Conservation (phyloP, 1,284 basidiomycete species). For the Veloboletus limbatus region DNA sequence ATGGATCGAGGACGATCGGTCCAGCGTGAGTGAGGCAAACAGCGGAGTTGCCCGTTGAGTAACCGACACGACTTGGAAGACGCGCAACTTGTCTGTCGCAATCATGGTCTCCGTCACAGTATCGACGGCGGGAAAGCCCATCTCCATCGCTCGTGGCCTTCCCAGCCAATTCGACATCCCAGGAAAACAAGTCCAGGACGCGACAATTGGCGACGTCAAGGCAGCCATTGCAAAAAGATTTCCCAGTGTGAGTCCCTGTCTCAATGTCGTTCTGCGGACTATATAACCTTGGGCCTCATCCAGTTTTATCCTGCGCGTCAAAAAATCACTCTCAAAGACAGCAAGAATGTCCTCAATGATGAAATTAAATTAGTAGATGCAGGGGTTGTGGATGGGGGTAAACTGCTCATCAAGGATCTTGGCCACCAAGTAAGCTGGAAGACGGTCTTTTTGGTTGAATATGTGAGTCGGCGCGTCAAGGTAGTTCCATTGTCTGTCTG, state of each 20-base stretch:
- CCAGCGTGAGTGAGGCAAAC: too few species aligned
- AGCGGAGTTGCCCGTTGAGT: too few species aligned
- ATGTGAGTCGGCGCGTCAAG: constrained; percentile 51
- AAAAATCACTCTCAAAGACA: constrained; percentile 63
- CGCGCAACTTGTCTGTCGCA: neutral
- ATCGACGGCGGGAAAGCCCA: constrained; percentile 43
- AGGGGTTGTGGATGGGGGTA: constrained; percentile 54
- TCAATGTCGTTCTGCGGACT: neutral
- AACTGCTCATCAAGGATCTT: constrained; percentile 80
- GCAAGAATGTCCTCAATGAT: constrained; percentile 61
- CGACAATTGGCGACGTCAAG: constrained; percentile 62
- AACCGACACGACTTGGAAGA: neutral
- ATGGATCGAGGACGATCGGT: too few species aligned
- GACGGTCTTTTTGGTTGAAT: constrained; percentile 88
- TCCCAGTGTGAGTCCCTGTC: constrained; percentile 47
- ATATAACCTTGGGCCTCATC: neutral
- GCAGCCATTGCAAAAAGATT: constrained; percentile 51
- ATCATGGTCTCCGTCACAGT: constrained; percentile 62
- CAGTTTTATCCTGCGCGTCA: constrained; percentile 75
- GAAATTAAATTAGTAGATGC: constrained; percentile 58
- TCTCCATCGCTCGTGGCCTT: constrained; percentile 49
- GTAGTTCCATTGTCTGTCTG: neutral
- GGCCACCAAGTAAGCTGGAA: constrained; percentile 86
- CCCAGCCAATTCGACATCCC: constrained; percentile 57
- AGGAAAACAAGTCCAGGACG: constrained; percentile 41